Conservation (phyloP, 1,284 basidiomycete species). For the Sphaerobolus stellatus region DNA sequence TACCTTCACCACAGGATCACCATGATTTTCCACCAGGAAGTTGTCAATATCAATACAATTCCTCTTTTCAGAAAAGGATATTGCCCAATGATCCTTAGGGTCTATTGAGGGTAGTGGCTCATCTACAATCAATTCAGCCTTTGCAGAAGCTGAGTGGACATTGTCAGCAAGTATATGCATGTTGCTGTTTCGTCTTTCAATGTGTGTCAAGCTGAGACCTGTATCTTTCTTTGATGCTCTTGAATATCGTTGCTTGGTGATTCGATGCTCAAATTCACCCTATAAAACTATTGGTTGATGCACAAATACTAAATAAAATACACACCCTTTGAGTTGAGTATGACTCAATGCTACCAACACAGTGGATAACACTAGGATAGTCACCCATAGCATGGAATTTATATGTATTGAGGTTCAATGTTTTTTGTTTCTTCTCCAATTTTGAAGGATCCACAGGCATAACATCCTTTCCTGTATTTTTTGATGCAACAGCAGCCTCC, state of each 20-base stretch:
- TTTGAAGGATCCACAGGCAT: no score
- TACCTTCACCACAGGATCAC: background rate
- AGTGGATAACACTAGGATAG: constrained; percentile 28
- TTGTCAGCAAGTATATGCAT: constrained; percentile 12
- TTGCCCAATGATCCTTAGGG: no score
- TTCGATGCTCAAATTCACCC: constrained; percentile 36
- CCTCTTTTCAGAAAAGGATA: background rate
- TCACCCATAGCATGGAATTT: constrained; percentile 37
- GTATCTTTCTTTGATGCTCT: constrained; percentile 32
- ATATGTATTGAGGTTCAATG: constrained; percentile 24
- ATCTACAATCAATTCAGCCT: no score
- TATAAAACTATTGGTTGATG: constrained; percentile 19
- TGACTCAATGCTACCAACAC: constrained; percentile 36
- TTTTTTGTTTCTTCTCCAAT: no score
- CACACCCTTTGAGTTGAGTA: constrained; percentile 34
- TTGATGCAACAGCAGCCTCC: no score
- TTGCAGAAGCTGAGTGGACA: background rate
- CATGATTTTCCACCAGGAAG: background rate
- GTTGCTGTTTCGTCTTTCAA: constrained; percentile 17
- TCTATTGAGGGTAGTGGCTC: no score
- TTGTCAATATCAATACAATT: background rate
- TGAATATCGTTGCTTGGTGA: constrained; percentile 34
- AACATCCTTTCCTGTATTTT: no score
- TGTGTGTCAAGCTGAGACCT: constrained; percentile 26
- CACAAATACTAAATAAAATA: constrained; percentile 18